Base-by-base conservation (phyloP, 768 basidiomycete genomes). In the Russula griseocarnosa region DNA sequence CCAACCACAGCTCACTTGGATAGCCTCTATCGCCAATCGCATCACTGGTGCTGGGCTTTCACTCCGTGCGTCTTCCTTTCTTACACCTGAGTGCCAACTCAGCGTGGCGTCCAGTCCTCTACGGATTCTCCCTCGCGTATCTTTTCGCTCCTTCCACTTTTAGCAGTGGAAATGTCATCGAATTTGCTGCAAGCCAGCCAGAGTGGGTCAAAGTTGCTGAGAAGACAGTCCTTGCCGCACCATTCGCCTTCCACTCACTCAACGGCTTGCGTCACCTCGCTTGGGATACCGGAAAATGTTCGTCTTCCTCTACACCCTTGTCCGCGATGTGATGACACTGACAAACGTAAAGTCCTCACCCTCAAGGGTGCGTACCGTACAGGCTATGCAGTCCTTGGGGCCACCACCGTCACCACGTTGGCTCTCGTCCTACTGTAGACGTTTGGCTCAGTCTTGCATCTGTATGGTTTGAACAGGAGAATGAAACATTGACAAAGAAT, bases 201-300 rank as follows among this genome's bases (percentile, higher is more conserved):
- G 85, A 86, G 24, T 83, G 82, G 64, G 79, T 88, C 69, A 96
- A 96, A 76, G 82, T 85, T 63, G 76, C 83, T 11, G 86, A 82
- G 57, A 98, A 97, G 76, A 76, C 84, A 30, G 70, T 92, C 65
- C 82, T 98, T 51, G 94, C 93, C 14, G 81, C 83, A 4, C 92
- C 95, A 1, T 96, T 97, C 74, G 83, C 91, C 18, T 98, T 88
- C 84, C 96, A 98, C 77, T 83, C 84, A 9, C 80, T 86, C 75
- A 98, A 98, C 75, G 96, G 96, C 4, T 66, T 98, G 65, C 84
- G 96, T 47, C 96, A 98, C 79, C 77, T 98, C 70, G 74, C 76
- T 38, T 98, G 96, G 96, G 96, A 98, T 76, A 75, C 83, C 73
- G 86, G 87, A 63, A 89, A 87, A 80, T 87, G 96, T 98, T 70